A percentile compares a stretch with the other conserved stretches of the same genome.
These are phyloP conservation scores for Chalciporus sp. DNA, from an alignment of 1,284 basidiomycete species.

Conservation along the genomic window DNA sequence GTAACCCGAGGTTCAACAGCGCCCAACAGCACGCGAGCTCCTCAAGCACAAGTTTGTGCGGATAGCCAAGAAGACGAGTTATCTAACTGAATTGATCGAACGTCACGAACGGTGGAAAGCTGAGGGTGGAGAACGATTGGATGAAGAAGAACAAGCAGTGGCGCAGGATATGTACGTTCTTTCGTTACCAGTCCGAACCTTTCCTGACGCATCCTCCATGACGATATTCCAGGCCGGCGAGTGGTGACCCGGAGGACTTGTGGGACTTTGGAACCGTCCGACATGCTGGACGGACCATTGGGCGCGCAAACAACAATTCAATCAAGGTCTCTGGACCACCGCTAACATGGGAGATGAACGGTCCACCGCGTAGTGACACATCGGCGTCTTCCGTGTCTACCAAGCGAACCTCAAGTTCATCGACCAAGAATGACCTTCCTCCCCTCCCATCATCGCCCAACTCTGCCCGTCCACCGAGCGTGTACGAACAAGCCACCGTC, in stretches of 20 bases:
- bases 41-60: constrained; percentile 96
- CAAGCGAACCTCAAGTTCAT: constrained; percentile 32
- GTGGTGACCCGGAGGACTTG: constrained; percentile 77
- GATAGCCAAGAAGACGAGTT: constrained; percentile 91
- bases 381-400: constrained; percentile 39
- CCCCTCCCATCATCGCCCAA: constrained; percentile 37
- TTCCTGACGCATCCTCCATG: background rate
- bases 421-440: constrained; percentile 62
- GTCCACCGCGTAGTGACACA: constrained; percentile 43
- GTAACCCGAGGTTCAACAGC: constrained; percentile 46
- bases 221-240: constrained; percentile 43
- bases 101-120: constrained; percentile 91
- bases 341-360: constrained; percentile 76
- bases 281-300: constrained; percentile 66
- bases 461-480: constrained; percentile 40
- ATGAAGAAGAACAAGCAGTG: constrained; percentile 68
- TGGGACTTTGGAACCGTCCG: constrained; percentile 96
- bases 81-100: constrained; percentile 94
- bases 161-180: constrained; percentile 57
- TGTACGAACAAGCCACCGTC: constrained; percentile 67
- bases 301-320: constrained; percentile 53
- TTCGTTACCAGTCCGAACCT: constrained; percentile 22
- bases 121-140: constrained; percentile 80
- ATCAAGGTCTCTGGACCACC: constrained; percentile 65
- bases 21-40: constrained; percentile 92